A percentile compares a stretch with the other conserved stretches of the same genome.
phyloP scores from a whole-genome alignment of 371 early-diverging fungal species.

The Umbelopsis sp. region DNA sequence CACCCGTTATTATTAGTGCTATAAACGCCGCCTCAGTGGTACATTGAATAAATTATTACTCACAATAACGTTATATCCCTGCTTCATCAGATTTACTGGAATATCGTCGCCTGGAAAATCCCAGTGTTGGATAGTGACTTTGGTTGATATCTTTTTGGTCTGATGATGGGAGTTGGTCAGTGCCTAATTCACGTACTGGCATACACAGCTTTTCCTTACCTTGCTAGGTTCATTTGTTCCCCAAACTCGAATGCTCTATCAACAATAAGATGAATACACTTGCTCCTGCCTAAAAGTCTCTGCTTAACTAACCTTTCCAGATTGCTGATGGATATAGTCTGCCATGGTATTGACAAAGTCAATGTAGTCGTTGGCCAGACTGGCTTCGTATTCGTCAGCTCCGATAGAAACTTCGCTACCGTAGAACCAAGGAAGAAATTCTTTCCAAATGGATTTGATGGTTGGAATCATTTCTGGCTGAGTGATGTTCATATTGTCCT shows the following conservation, averaged over 20 bases:
- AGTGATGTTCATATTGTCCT: constrained; percentile 13
- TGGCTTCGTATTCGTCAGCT: constrained; percentile 19
- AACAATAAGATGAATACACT: not conserved
- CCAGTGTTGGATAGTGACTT: constrained; percentile 18
- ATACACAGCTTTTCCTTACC: not conserved
- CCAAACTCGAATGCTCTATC: constrained; percentile 16
- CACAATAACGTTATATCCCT: constrained; percentile 19
- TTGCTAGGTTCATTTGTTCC: constrained; percentile 17
- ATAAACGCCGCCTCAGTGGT: too few species aligned
- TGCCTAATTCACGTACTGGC: not conserved
- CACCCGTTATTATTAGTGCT: too few species aligned
- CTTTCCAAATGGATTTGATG: not conserved
- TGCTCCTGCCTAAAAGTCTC: not conserved
- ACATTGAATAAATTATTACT: not conserved
- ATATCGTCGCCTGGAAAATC: constrained; percentile 17
- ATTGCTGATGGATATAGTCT: constrained; percentile 12
- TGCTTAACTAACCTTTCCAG: constrained; percentile 3
- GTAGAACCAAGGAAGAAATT: not conserved
- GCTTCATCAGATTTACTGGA: constrained; percentile 6
- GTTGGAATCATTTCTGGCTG: constrained; percentile 19
- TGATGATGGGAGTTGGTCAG: not conserved
- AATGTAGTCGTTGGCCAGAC: constrained; percentile 15
- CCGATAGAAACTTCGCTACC: constrained; percentile 15
- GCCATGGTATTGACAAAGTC: constrained; percentile 18
- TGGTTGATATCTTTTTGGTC: constrained; percentile 9